Conservation (phyloP, 2,329 filamentous ascomycete species). For the Trichoderma gracile region DNA sequence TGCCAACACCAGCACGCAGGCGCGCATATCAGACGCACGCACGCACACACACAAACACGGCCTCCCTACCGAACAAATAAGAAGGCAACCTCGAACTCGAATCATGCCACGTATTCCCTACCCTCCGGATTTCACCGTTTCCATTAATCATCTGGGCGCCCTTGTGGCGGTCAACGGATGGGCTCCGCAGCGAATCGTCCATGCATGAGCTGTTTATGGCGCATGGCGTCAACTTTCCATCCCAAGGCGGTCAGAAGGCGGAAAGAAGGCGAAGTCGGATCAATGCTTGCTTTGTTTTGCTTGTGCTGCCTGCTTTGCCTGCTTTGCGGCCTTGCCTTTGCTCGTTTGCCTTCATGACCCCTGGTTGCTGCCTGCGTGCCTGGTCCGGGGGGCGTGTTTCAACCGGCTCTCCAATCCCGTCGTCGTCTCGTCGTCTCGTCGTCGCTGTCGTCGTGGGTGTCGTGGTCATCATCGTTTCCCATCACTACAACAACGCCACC, state of each 20-base stretch:
- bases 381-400: not conserved
- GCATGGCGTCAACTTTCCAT: conserved; percentile 21
- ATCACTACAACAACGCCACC: conserved; percentile 10
- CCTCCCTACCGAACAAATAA: conserved; percentile 10
- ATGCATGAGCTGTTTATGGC: conserved; percentile 26
- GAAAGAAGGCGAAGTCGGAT: conserved; percentile 1
- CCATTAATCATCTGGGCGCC: conserved; percentile 18
- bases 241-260: conserved; percentile 22
- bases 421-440: not conserved
- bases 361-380: conserved; percentile 9
- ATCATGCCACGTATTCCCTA: conserved; percentile 23
- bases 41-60: not conserved
- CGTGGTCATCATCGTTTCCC: conserved; percentile 12
- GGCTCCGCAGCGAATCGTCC: conserved; percentile 22
- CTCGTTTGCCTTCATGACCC: not conserved
- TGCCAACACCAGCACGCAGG: not conserved
- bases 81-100: conserved; percentile 14
- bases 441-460: not conserved
- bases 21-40: not conserved
- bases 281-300: conserved; percentile 13
- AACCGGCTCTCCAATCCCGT: not conserved
- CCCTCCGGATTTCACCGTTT: conserved; percentile 17
- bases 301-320: not conserved
- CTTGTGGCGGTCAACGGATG: conserved; percentile 22
- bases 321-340: not conserved